Conservation (phyloP, 2,329 filamentous ascomycete species). For the Teratosphaeria destructans region DNA sequence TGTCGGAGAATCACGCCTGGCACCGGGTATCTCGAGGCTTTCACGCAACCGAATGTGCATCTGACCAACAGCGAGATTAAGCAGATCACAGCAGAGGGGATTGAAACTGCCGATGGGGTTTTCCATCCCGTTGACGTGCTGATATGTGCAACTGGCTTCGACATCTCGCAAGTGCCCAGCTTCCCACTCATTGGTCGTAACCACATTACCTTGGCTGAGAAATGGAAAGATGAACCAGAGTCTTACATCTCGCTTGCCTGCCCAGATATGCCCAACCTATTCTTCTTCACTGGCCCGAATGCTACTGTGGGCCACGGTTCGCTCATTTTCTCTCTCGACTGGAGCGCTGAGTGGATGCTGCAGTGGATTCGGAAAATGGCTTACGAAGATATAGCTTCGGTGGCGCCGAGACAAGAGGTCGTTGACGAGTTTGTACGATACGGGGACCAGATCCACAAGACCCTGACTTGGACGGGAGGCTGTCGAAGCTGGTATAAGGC, state of each 20-base stretch:
- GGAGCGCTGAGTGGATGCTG: slow-evolving; percentile 35
- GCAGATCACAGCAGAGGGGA: slow-evolving; percentile 25
- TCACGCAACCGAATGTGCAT: slow-evolving; percentile 35
- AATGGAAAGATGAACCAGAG: slow-evolving; percentile 20
- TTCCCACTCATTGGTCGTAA: slow-evolving; percentile 30
- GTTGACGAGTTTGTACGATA: slow-evolving; percentile 15
- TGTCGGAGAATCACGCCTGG: slow-evolving; percentile 42
- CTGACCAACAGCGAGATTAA: slow-evolving; percentile 30
- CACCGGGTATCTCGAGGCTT: slow-evolving; percentile 43
- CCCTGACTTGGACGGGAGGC: slow-evolving; percentile 10
- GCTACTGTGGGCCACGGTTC: slow-evolving; percentile 13
- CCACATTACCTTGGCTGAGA: slow-evolving; percentile 13
- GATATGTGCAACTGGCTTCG: slow-evolving; percentile 34
- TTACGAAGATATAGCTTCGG: slow-evolving; percentile 13
- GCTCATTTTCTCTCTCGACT: slow-evolving; percentile 13
- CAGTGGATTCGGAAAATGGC: slow-evolving; percentile 26
- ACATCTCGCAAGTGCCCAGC: slow-evolving; percentile 25
- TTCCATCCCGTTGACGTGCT: slow-evolving; percentile 35
- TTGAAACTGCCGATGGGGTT: slow-evolving; percentile 29
- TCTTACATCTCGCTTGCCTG: slow-evolving; percentile 18
- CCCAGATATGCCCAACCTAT: slow-evolving; percentile 23
- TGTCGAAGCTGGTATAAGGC: slow-evolving; percentile 17
- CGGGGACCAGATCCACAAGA: slow-evolving; percentile 36
- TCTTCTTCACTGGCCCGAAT: slow-evolving; percentile 17
- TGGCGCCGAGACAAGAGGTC: slow-evolving; percentile 14